phyloP scores from a whole-genome alignment of 2,329 filamentous ascomycete species.

The Verticillium albo-atrum region DNA sequence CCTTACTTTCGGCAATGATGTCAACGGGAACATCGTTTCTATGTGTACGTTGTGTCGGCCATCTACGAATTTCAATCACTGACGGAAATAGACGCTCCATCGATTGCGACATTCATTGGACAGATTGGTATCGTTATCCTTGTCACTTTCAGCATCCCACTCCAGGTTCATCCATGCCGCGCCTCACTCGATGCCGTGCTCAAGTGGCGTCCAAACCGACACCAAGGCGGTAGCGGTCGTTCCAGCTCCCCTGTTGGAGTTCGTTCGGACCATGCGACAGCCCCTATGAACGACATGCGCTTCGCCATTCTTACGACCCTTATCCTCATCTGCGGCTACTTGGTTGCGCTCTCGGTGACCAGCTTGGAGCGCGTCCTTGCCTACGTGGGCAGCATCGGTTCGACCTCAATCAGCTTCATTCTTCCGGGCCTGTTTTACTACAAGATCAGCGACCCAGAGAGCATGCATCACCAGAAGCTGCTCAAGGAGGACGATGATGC shows the following conservation, averaged over 20 bases:
- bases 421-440: conserved; percentile 96
- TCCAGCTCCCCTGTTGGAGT: conserved; percentile 35
- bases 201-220: conserved; percentile 72
- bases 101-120: conserved; percentile 81
- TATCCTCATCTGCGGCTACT: conserved; percentile 80
- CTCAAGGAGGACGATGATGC: conserved; percentile 89
- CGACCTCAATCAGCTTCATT: conserved; percentile 95
- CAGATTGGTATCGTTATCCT: conserved; percentile 93
- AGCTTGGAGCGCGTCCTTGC: conserved; percentile 88
- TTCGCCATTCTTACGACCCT: conserved; percentile 86
- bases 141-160: conserved; percentile 92
- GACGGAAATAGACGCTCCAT: conserved; percentile 53
- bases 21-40: conserved; percentile 87
- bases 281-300: conserved; percentile 75
- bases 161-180: conserved; percentile 93
- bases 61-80: conserved; percentile 1
- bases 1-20: conserved; percentile 85
- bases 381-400: conserved; percentile 92
- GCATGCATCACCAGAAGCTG: conserved; percentile 77
- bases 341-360: conserved; percentile 84
- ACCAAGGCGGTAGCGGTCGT: conserved; percentile 31
- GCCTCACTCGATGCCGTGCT: conserved; percentile 94
- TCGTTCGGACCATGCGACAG: conserved; percentile 47
- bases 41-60: conserved; percentile 64
- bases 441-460: conserved; percentile 91